Evolutionary conservation across 768 basidiomycete genomes (phyloP).

Genomic region (Gymnopilus dilepis): DNA sequence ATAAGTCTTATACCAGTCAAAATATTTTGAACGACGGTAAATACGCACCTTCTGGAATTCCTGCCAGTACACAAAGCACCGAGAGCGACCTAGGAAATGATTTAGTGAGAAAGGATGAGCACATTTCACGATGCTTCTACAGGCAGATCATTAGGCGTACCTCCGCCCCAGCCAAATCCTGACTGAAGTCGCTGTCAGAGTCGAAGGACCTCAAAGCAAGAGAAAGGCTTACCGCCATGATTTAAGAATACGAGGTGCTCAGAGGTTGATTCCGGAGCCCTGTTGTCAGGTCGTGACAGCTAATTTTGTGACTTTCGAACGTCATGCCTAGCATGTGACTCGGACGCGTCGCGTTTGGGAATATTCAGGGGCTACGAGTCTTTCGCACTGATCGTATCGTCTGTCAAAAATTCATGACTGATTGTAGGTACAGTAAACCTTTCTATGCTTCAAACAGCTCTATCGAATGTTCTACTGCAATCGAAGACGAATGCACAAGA

Average conservation of each 20-base stretch:
- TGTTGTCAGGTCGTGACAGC: conserved; percentile 6
- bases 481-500: too few species aligned
- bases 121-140: not conserved
- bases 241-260: conserved; percentile 15
- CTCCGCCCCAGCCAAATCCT: conserved; percentile 52
- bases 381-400: too few species aligned
- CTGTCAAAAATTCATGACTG: too few species aligned
- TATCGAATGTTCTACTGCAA: too few species aligned
- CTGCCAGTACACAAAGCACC: conserved; percentile 93
- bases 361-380: not conserved
- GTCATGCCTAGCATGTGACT: not conserved
- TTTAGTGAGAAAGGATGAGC: not conserved
- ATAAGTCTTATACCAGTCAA: conserved; percentile 11
- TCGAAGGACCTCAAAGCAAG: not conserved
- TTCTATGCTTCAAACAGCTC: too few species aligned
- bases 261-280: conserved; percentile 22
- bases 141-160: conserved; percentile 28
- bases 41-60: conserved; percentile 74
- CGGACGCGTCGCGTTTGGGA: not conserved
- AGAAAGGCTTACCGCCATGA: conserved; percentile 44
- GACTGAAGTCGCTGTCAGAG: conserved; percentile 36
- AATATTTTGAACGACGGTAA: not conserved
- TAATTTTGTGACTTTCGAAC: conserved; percentile 1
- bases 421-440: too few species aligned
- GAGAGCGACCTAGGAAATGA: conserved; percentile 73